Evolutionary conservation across 1,284 basidiomycete genomes (phyloP).

Genomic region (Pseudomicrostroma phylloplanum): DNA sequence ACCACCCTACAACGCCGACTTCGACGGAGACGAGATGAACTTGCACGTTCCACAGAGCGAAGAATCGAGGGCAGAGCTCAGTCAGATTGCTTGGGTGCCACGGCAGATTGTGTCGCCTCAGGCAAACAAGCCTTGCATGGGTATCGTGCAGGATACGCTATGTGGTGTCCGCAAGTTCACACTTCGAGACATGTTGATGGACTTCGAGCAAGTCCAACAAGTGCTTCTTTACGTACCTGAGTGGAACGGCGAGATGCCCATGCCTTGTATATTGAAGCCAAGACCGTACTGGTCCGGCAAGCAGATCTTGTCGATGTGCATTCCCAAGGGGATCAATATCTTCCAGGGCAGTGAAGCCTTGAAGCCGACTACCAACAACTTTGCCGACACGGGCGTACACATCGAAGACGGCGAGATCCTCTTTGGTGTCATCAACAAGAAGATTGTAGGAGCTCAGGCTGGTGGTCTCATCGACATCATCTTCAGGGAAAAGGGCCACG

Average conservation of each 20-base stretch:
- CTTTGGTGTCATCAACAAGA: slow-evolving; percentile 94
- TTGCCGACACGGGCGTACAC: slow-evolving; percentile 78
- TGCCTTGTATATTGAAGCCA: slow-evolving; percentile 89
- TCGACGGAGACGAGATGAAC: slow-evolving; percentile 99
- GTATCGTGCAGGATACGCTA: slow-evolving; percentile 97
- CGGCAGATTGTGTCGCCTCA: slow-evolving; percentile 98
- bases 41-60: slow-evolving; percentile 91
- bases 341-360: slow-evolving; percentile 40
- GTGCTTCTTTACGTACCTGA: slow-evolving; percentile 94
- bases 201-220: slow-evolving; percentile 66
- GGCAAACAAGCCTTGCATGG: slow-evolving; percentile 99
- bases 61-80: slow-evolving; percentile 95
- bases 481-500: slow-evolving; percentile 94
- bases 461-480: slow-evolving; percentile 95
- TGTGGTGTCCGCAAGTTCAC: slow-evolving; percentile 98
- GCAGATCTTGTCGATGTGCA: slow-evolving; percentile 86
- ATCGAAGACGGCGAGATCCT: slow-evolving; percentile 96
- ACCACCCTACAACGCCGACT: slow-evolving; percentile 55
- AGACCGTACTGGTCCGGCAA: slow-evolving; percentile 98
- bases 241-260: slow-evolving; percentile 90
- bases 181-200: slow-evolving; percentile 63
- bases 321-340: slow-evolving; percentile 95
- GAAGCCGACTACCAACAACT: slow-evolving; percentile 41
- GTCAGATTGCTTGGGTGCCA: slow-evolving; percentile 99
- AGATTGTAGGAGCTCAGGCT: slow-evolving; percentile 82